Evolutionary conservation across 257 asterid species (phyloP), one percentile per base, ranked within the genome.

Genomic region (Scutellaria galericulata): DNA sequence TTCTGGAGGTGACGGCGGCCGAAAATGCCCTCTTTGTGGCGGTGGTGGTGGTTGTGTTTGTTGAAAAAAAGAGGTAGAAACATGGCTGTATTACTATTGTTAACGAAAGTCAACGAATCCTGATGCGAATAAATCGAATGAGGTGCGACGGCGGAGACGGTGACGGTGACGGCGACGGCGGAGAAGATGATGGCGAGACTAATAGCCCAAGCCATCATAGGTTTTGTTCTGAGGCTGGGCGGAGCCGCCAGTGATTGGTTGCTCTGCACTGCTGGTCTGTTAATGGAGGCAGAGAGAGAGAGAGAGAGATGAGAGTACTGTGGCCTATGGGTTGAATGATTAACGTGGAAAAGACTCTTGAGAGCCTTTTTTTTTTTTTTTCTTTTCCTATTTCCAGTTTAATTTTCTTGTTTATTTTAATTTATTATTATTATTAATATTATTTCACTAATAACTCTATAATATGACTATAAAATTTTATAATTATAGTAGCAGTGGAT

Each of bases 1-100:
- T 40, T 11, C 46, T 51, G 80, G 75, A 89, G 96, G 72, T 82
- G 86, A 51, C 91, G 89, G 39, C 88, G 88, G 41, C 85, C 65
- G 18, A 70, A 50, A 37, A 58, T 54, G 20, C 54, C 69, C 59
- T 66, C 66, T 13, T 62, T 51, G 58, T n/a, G 54, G 68, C 64
- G 64, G 42, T 37, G 63, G 44, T 73, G 55, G 56, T 37, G 61
- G 59, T 55, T 15, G 71, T 27, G 70, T 42, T 70, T 65, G 72
- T 76, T 81, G 81, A 76, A 79, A 74, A 60, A 63, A 52, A 84
- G 64, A 44, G 88, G 88, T 20, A 84, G 67, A 39, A 84, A 48
- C 88, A 84, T 81, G 65, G 86, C 65, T 70, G 75, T 71, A 11
- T 72, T 46, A 10, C 78, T 71, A 70, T 9, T 63, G 37, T 66